Evolutionary conservation across 306 rosid species (phyloP).

Genomic region (Senna tora): DNA sequence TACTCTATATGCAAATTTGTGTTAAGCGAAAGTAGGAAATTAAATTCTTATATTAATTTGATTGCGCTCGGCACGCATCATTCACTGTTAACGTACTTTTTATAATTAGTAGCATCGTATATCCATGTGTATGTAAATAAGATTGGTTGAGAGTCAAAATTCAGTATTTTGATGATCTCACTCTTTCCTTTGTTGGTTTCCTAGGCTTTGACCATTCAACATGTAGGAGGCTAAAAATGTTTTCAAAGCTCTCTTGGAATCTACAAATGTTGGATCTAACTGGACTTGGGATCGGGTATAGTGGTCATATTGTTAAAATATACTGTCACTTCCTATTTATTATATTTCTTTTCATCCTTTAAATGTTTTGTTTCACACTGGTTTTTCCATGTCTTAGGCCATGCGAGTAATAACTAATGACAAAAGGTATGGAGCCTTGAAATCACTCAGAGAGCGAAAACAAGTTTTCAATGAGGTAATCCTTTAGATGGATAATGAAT

Average conservation of each 20-base stretch:
- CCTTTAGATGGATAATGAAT: constrained; percentile 10
- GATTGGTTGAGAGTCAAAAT: constrained; percentile 51
- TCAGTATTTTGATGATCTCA: constrained; percentile 31
- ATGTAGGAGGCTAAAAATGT: constrained; percentile 86
- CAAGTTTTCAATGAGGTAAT: constrained; percentile 93
- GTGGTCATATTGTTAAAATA: constrained; percentile 32
- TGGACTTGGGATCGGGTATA: constrained; percentile 99
- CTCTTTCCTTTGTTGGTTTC: constrained; percentile 31
- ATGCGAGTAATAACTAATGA: constrained; percentile 91
- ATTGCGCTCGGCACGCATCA: no score
- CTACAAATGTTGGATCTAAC: constrained; percentile 84
- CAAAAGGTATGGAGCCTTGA: constrained; percentile 85
- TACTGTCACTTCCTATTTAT: constrained; percentile 20
- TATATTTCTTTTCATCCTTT: background rate
- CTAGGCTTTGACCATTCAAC: constrained; percentile 24
- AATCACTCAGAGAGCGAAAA: constrained; percentile 93
- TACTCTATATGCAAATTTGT: no score
- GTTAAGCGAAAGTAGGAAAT: no score
- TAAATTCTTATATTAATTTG: no score
- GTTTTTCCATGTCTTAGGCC: constrained; percentile 55
- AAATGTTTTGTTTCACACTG: constrained; percentile 31
- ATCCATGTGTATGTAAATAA: constrained; percentile 72
- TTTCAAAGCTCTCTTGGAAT: constrained; percentile 82
- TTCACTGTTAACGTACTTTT: no score
- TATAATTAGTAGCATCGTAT: no score